phyloP scores from a whole-genome alignment of 2,329 filamentous ascomycete genomes.

The Fusarium sp. region DNA sequence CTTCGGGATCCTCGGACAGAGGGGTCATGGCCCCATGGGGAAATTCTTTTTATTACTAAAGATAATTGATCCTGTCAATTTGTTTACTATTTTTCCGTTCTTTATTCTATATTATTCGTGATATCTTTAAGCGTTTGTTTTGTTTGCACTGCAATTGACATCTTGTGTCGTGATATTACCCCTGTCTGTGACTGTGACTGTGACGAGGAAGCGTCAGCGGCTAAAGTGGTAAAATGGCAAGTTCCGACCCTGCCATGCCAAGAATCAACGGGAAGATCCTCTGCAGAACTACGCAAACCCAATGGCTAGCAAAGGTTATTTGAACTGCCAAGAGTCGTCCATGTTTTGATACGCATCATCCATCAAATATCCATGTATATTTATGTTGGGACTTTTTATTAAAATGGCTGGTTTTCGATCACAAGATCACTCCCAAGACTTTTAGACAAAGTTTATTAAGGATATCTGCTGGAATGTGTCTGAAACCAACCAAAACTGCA shows the following conservation, averaged over 20 bases:
- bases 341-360: background rate
- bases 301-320: background rate
- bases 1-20: conserved; percentile 20
- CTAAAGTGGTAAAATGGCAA: background rate
- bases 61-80: background rate
- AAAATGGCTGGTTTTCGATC: background rate
- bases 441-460: background rate
- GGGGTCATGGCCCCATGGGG: background rate
- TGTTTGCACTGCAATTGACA: background rate
- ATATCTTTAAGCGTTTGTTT: background rate
- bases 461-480: background rate
- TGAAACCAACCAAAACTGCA: background rate
- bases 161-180: background rate
- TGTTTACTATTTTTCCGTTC: background rate
- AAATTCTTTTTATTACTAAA: background rate
- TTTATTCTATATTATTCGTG: background rate
- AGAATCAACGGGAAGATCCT: background rate
- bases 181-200: background rate
- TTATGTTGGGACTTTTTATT: background rate
- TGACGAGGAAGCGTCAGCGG: background rate
- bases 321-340: background rate
- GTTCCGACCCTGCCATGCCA: background rate
- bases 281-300: background rate
- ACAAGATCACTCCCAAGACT: background rate
- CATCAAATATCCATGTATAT: background rate